These are phyloP conservation scores for Hericium rajendrae DNA, from an alignment of 768 basidiomycete genomes.

Conservation along the genomic window DNA sequence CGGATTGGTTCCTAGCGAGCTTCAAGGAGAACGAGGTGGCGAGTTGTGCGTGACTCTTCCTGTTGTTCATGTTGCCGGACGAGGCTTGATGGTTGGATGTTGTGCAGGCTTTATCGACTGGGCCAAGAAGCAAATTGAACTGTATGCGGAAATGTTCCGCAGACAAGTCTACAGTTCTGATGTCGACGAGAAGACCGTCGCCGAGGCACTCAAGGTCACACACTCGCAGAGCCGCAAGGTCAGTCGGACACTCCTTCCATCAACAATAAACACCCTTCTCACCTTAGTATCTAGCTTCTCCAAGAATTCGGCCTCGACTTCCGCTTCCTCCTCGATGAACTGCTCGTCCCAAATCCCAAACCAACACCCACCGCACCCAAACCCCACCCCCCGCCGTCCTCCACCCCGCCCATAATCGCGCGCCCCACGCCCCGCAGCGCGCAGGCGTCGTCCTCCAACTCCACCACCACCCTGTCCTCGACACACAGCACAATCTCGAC, in stretches of 20 bases:
- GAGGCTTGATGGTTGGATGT: not conserved
- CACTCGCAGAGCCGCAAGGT: slow-evolving; percentile 81
- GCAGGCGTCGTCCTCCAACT: not conserved
- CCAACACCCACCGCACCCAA: not conserved
- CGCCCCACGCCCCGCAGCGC: not conserved
- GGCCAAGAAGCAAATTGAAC: slow-evolving; percentile 80
- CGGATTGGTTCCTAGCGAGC: slow-evolving; percentile 94
- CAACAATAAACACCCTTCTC: not conserved
- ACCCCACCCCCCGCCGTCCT: not conserved
- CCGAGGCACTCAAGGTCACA: slow-evolving; percentile 73
- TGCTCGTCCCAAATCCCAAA: slow-evolving; percentile 39
- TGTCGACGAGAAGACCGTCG: slow-evolving; percentile 55
- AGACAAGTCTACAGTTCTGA: slow-evolving; percentile 88
- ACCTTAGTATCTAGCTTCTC: slow-evolving; percentile 43
- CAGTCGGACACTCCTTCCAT: slow-evolving; percentile 8
- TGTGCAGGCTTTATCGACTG: slow-evolving; percentile 82
- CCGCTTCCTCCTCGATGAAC: slow-evolving; percentile 77
- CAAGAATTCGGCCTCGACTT: slow-evolving; percentile 95
- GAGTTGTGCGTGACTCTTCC: slow-evolving; percentile 51
- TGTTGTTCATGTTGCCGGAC: not conserved
- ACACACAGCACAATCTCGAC: not conserved
- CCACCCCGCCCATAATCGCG: not conserved
- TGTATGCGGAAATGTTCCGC: slow-evolving; percentile 76
- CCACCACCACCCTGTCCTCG: not conserved
- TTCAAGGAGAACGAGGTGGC: slow-evolving; percentile 95